These are phyloP conservation scores for Aegle marmelos DNA, from an alignment of 345 rosid genomes.

Conservation along the genomic window DNA sequence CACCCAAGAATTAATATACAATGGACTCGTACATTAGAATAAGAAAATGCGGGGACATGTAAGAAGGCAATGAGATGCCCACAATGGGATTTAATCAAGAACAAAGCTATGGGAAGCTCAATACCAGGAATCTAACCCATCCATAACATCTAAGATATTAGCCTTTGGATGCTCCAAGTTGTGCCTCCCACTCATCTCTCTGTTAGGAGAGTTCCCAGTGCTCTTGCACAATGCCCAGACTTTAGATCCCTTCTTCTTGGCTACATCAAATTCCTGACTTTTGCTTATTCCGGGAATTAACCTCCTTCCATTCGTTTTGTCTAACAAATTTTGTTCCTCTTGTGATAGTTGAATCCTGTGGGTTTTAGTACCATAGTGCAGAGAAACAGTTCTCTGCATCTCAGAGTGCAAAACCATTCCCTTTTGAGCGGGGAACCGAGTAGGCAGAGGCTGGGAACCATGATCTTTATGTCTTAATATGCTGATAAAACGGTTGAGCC, in stretches of 20 bases:
- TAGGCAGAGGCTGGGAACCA: constrained; percentile 30
- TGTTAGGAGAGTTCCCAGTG: constrained; percentile 61
- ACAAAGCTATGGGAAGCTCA: constrained; percentile 12
- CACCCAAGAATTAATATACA: constrained; percentile 6
- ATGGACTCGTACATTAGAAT: neutral
- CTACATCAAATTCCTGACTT: constrained; percentile 63
- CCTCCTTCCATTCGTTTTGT: constrained; percentile 41
- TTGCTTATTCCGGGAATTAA: constrained; percentile 62
- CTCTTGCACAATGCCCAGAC: constrained; percentile 57
- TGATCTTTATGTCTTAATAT: constrained; percentile 46
- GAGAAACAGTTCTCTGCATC: constrained; percentile 34
- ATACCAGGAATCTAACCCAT: constrained; percentile 42
- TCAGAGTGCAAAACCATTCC: constrained; percentile 26
- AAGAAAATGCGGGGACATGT: neutral
- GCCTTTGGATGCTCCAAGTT: constrained; percentile 21
- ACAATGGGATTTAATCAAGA: constrained; percentile 6
- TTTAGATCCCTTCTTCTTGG: constrained; percentile 32
- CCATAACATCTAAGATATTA: constrained; percentile 46
- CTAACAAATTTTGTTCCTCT: constrained; percentile 62
- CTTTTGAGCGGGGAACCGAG: constrained; percentile 33
- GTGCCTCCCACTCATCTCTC: constrained; percentile 7
- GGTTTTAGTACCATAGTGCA: constrained; percentile 17
- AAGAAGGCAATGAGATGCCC: neutral
- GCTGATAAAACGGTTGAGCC: constrained; percentile 74
- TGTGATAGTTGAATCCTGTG: constrained; percentile 42